Base-by-base conservation (phyloP, 2,329 filamentous ascomycete genomes). In the Microcyclospora pomicola region DNA sequence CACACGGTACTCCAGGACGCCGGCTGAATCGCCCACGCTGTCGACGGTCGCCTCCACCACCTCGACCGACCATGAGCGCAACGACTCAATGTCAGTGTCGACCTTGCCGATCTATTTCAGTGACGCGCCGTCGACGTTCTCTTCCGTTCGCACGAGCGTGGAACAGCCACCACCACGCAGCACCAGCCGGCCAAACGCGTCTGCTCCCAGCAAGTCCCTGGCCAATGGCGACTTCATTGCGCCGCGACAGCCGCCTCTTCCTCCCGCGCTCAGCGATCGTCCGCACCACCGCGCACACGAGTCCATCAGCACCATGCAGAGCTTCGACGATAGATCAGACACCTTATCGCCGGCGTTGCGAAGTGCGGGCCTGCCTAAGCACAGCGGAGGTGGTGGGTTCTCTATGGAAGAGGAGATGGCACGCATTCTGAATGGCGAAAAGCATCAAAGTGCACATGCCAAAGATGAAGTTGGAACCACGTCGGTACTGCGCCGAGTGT, bases 371-470 rank as follows among this genome's bases (percentile, higher is more conserved):
- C 47, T 65, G 35, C 66, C 66, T 10, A 63, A 65, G 29, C 64
- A 74, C 43, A 93, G 81, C 59, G 72, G 74, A 32, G 84, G 83
- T 37, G 84, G 79, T 38, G 86, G 93, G 47, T 91, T 95, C 54
- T 91, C 82, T 42, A 77, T 94, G 79, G 88, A 96, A 47, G 87
- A 95, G 59, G 91, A 96, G 55, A 85, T 95, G 75, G 82, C 83
- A 38, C 80, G 87, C 40, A 88, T 95, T 41, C 68, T 94, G 42
- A 81, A 77, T 31, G 78, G 75, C 14, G 84, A 88, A 42, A 55
- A 58, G 15, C 38, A 42, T 46, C 60, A 50, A 69, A 72, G 32
- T 80, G 77, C 27, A 79, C 34, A 48, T 45, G 58, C 61, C 12
- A 43, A 55, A 57, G 38, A 57, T 48, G 35, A 42, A 41, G 40